phyloP scores from a whole-genome alignment of 371 early-diverging fungal species.

The Rhizopus sp. region DNA sequence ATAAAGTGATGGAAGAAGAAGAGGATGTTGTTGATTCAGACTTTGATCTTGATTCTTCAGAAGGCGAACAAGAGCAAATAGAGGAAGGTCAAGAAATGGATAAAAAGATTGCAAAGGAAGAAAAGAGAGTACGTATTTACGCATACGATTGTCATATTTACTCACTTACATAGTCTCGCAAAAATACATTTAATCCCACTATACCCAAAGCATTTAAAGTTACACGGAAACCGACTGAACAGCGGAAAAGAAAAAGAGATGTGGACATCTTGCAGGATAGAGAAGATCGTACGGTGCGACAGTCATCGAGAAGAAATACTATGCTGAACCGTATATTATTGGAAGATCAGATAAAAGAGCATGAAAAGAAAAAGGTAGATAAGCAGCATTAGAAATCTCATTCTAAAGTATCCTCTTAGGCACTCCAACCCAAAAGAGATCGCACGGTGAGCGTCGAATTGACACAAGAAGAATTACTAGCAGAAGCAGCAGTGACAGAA shows the following conservation, averaged over 20 bases:
- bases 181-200: constrained; percentile 10
- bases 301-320: constrained; percentile 60
- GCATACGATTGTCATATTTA: not conserved
- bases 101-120: constrained; percentile 48
- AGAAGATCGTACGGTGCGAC: constrained; percentile 38
- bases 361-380: constrained; percentile 45
- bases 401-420: constrained; percentile 7
- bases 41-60: constrained; percentile 59
- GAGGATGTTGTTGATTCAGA: constrained; percentile 67
- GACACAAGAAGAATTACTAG: constrained; percentile 63
- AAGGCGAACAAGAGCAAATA: constrained; percentile 59
- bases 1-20: constrained; percentile 33
- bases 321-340: constrained; percentile 53
- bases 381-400: not conserved
- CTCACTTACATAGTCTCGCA: constrained; percentile 18
- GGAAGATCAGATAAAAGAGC: constrained; percentile 54
- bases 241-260: constrained; percentile 2
- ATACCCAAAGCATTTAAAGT: constrained; percentile 6
- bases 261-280: not conserved
- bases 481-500: constrained; percentile 63
- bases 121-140: constrained; percentile 12
- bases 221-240: constrained; percentile 13
- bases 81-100: constrained; percentile 52
- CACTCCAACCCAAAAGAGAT: constrained; percentile 50
- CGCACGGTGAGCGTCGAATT: constrained; percentile 40